Percentiles rank a stretch among this genome's conserved stretches.
phyloP scores from a whole-genome alignment of 1,139 yeast genomes.

The Suhomyces bokatorum region DNA sequence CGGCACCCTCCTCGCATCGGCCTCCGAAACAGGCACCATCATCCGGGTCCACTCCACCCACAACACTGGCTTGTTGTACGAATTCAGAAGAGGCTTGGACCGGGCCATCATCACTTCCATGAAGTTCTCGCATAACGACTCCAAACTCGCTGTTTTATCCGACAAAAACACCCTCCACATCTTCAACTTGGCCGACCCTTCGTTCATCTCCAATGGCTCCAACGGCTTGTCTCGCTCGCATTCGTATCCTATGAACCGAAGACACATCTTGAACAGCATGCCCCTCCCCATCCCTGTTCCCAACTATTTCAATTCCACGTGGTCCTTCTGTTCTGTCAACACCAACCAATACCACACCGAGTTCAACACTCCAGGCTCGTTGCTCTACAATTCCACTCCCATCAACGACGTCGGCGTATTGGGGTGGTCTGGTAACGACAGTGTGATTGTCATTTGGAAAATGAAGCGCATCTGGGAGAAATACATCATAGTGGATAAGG shows the following conservation, averaged over 20 bases:
- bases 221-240: slow-evolving; percentile 5
- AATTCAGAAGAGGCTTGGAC: slow-evolving; percentile 87
- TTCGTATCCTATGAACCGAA: slow-evolving; percentile 44
- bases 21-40: slow-evolving; percentile 84
- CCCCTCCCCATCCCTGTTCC: slow-evolving; percentile 65
- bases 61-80: slow-evolving; percentile 71
- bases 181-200: slow-evolving; percentile 48
- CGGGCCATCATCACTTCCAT: slow-evolving; percentile 78
- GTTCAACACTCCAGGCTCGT: slow-evolving; percentile 22
- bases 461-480: slow-evolving; percentile 80
- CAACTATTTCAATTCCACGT: slow-evolving; percentile 76
- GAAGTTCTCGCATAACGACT: slow-evolving; percentile 77
- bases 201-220: slow-evolving; percentile 7
- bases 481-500: slow-evolving; percentile 60
- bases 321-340: slow-evolving; percentile 87
- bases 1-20: slow-evolving; percentile 85
- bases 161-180: slow-evolving; percentile 89
- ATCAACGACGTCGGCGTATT: slow-evolving; percentile 61
- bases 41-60: slow-evolving; percentile 76
- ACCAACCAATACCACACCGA: slow-evolving; percentile 47
- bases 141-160: slow-evolving; percentile 77
- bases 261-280: slow-evolving; percentile 66
- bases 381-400: slow-evolving; percentile 11
- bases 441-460: slow-evolving; percentile 72
- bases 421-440: slow-evolving; percentile 77